Conservation (phyloP, 2,329 filamentous ascomycete species). For the Sporothrix phasma region DNA sequence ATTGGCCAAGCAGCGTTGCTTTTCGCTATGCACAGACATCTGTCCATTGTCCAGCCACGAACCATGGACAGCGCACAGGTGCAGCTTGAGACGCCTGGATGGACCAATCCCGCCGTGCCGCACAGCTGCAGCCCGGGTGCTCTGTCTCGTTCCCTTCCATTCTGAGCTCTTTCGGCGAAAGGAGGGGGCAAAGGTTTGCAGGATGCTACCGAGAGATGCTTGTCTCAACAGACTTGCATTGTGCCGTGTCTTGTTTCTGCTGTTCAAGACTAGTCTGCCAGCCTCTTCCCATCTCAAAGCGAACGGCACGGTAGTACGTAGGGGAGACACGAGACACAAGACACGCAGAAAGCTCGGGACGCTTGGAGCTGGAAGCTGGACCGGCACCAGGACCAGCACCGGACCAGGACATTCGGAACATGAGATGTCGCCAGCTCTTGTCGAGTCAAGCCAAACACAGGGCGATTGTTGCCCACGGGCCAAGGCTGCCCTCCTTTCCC, state of each 20-base stretch:
- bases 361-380: neutral
- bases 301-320: neutral
- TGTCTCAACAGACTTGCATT: neutral
- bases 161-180: neutral
- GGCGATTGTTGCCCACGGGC: neutral
- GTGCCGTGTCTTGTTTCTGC: neutral
- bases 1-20: neutral
- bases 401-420: too few relatives aligned
- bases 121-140: neutral
- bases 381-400: too few relatives aligned
- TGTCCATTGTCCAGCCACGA: neutral
- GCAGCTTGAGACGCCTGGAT: neutral
- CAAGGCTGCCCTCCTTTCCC: neutral
- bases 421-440: neutral
- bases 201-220: neutral
- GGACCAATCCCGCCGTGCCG: neutral
- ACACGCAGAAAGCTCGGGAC: neutral
- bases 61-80: neutral
- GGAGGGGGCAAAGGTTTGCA: too few relatives aligned
- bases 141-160: neutral
- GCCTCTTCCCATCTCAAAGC: too few relatives aligned
- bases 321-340: neutral
- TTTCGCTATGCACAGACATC: neutral
- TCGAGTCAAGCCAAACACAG: neutral
- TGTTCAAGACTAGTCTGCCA: neutral